A percentile compares a stretch with the other conserved stretches of the same genome.
phyloP scores from a whole-genome alignment of 2,329 filamentous ascomycete species.

The Diaporthe ilicicola region DNA sequence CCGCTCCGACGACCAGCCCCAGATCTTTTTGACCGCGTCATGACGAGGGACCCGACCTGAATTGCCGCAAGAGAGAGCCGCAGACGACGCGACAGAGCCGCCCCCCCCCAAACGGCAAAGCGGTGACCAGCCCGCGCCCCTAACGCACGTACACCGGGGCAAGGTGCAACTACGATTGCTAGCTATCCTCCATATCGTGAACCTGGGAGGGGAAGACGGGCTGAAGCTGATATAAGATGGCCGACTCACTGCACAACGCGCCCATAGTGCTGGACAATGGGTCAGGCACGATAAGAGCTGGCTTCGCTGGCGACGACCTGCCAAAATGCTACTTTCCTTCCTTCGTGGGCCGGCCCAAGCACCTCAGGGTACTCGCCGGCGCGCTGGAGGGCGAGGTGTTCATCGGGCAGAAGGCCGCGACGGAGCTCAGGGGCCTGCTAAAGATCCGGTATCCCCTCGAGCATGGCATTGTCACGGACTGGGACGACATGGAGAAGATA shows the following conservation, averaged over 20 bases:
- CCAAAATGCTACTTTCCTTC: slow-evolving; percentile 98
- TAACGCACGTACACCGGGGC: slow-evolving; percentile 10
- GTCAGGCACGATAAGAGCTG: slow-evolving; percentile 95
- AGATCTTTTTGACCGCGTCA: not conserved
- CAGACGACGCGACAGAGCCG: slow-evolving; percentile 9
- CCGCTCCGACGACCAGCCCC: not conserved
- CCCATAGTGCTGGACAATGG: slow-evolving; percentile 99
- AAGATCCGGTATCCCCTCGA: slow-evolving; percentile 97
- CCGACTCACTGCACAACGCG: slow-evolving; percentile 85
- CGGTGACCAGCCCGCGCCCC: slow-evolving; percentile 19
- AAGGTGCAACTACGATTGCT: not conserved
- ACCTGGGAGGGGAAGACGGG: slow-evolving; percentile 1
- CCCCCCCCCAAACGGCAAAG: slow-evolving; percentile 9
- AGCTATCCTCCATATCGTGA: slow-evolving; percentile 8
- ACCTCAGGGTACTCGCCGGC: slow-evolving; percentile 92
- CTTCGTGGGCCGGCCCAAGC: slow-evolving; percentile 95
- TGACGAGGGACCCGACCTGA: slow-evolving; percentile 10
- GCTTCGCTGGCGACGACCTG: slow-evolving; percentile 94
- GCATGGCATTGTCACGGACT: slow-evolving; percentile 98
- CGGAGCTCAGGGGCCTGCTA: slow-evolving; percentile 88
- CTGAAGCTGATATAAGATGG: slow-evolving; percentile 50
- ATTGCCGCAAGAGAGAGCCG: not conserved
- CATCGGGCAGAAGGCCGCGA: slow-evolving; percentile 88
- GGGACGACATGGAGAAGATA: slow-evolving; percentile 99
- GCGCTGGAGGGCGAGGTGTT: slow-evolving; percentile 97